Percentiles rank a stretch among this genome's conserved stretches.
Conservation (phyloP, 306 rosid species). For the Sechiopsis laciniata region DNA sequence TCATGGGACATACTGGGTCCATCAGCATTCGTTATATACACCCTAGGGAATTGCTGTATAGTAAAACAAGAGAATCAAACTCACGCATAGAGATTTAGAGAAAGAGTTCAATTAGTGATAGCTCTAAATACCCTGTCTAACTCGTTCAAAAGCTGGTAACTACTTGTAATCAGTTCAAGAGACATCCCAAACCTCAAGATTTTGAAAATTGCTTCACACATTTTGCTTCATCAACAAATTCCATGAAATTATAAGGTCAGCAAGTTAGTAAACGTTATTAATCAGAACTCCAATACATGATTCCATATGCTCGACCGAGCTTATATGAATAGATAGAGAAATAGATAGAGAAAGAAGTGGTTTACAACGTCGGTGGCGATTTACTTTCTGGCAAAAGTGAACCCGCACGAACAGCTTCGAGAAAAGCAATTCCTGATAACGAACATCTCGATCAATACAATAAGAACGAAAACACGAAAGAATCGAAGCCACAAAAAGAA, state of each 20-base stretch:
- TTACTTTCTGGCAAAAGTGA: slow-evolving; percentile 47
- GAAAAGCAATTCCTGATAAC: slow-evolving; percentile 54
- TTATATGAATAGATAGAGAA: neutral
- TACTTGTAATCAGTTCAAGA: slow-evolving; percentile 40
- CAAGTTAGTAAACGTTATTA: neutral
- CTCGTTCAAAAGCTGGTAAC: slow-evolving; percentile 54
- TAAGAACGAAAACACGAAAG: neutral
- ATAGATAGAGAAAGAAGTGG: slow-evolving; percentile 15
- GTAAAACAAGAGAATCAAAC: neutral
- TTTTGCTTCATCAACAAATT: slow-evolving; percentile 33
- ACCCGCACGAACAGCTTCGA: slow-evolving; percentile 69
- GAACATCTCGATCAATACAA: slow-evolving; percentile 7
- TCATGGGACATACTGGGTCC: slow-evolving; percentile 27
- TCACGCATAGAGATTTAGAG: neutral
- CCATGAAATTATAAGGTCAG: neutral
- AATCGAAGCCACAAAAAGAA: neutral
- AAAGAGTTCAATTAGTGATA: neutral
- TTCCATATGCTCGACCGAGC: neutral
- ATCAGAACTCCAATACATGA: neutral
- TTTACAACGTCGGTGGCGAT: slow-evolving; percentile 48
- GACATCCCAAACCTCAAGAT: slow-evolving; percentile 40
- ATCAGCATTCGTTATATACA: slow-evolving; percentile 31
- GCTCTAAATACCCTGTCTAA: slow-evolving; percentile 49
- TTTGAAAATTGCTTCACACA: slow-evolving; percentile 34
- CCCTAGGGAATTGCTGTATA: slow-evolving; percentile 56